These are phyloP conservation scores for Primulina eburnea DNA, from an alignment of 257 asterid genomes.

Conservation along the genomic window DNA sequence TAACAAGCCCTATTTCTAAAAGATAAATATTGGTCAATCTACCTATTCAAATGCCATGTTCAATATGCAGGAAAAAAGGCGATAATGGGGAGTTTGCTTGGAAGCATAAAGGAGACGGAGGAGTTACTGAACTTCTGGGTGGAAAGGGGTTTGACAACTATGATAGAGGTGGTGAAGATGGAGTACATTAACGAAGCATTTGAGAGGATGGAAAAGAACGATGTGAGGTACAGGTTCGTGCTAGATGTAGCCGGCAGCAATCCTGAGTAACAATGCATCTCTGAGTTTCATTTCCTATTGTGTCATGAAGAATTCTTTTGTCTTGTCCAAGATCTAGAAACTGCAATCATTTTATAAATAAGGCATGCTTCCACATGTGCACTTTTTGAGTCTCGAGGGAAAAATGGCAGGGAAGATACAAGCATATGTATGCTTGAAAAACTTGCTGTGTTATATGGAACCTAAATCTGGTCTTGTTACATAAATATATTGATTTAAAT, in stretches of 20 bases:
- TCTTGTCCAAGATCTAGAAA: not conserved
- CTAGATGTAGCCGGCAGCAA: constrained; percentile 39
- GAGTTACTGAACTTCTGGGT: not conserved
- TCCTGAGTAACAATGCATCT: constrained; percentile 15
- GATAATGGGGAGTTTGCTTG: constrained; percentile 41
- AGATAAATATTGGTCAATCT: too few species aligned
- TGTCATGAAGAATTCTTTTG: too few species aligned
- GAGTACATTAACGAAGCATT: constrained; percentile 36
- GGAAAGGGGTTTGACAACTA: constrained; percentile 26
- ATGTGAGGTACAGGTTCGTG: constrained; percentile 47
- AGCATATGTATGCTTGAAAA: too few species aligned
- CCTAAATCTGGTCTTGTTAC: too few species aligned
- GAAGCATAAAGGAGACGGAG: constrained; percentile 37
- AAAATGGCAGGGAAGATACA: too few species aligned
- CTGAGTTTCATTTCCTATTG: not conserved
- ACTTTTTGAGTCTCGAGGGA: too few species aligned
- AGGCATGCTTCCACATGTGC: too few species aligned
- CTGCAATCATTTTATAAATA: too few species aligned
- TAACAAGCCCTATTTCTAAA: not conserved
- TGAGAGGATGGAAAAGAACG: constrained; percentile 42
- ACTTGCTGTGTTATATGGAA: too few species aligned
- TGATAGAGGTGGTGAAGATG: constrained; percentile 15
- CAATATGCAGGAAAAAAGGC: constrained; percentile 34
- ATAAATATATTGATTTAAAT: too few species aligned
- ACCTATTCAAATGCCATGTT: not conserved